These are phyloP conservation scores for Marasmius tenuissimus DNA, from an alignment of 1,284 basidiomycete genomes.

Conservation along the genomic window DNA sequence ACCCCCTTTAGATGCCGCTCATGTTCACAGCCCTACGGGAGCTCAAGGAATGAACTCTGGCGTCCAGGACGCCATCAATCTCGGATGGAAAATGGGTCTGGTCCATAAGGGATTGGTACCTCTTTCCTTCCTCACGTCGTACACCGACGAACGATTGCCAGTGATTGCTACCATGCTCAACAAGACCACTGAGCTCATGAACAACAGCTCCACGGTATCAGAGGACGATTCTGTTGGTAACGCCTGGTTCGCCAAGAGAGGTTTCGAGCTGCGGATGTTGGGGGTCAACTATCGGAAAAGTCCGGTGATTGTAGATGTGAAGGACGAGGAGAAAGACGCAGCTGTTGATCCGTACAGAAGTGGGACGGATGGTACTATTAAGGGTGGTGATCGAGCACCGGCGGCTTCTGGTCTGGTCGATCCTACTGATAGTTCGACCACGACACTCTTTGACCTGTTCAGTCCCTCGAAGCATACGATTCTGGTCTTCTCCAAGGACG, in stretches of 20 bases:
- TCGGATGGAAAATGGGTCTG: slow-evolving; percentile 30
- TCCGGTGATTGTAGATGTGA: slow-evolving; percentile 28
- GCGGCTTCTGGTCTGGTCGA: slow-evolving; percentile 17
- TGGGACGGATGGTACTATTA: slow-evolving; percentile 12
- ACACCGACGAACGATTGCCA: slow-evolving; percentile 25
- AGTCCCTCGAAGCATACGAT: slow-evolving; percentile 21
- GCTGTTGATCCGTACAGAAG: slow-evolving; percentile 13
- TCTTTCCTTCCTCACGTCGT: slow-evolving; percentile 21
- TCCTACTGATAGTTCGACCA: neutral
- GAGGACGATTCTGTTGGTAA: neutral
- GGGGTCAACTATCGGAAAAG: slow-evolving; percentile 34
- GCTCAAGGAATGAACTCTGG: slow-evolving; percentile 25
- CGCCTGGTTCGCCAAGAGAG: slow-evolving; percentile 10
- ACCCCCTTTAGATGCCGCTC: slow-evolving; percentile 17
- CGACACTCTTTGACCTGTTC: slow-evolving; percentile 25
- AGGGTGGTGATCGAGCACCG: slow-evolving; percentile 27
- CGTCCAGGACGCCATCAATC: slow-evolving; percentile 26
- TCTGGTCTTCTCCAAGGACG: slow-evolving; percentile 19
- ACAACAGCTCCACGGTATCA: neutral
- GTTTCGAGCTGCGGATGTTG: slow-evolving; percentile 26
- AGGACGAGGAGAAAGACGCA: neutral
- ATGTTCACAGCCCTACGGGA: slow-evolving; percentile 26
- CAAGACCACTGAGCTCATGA: slow-evolving; percentile 15
- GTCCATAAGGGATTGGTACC: slow-evolving; percentile 24
- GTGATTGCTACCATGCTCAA: slow-evolving; percentile 29